Base-by-base conservation (phyloP, 2,329 filamentous ascomycete species). In the Pezicula rhizophila region DNA sequence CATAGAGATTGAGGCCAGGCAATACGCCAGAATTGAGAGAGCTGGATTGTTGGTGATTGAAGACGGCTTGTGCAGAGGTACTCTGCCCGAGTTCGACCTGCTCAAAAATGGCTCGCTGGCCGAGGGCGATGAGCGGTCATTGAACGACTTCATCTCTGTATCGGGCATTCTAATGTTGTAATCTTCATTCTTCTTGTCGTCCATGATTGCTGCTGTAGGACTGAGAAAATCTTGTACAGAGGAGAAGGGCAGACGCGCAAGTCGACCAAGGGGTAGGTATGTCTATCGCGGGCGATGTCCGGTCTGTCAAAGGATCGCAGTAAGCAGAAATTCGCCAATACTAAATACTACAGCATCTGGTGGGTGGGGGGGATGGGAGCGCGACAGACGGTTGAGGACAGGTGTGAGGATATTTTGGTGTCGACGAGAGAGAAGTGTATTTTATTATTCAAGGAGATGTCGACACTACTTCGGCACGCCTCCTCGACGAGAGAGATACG, bases 1-100 rank as follows among this genome's bases (percentile, higher is more conserved):
- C 93, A 99, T 99, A 68, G 92, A 80, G 66, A 99, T 99, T n/a
- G 91, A 96, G 46, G 92, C 89, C 62, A 87, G 76, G 70, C 93
- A 99, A 76, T 99, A 99, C 43, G 88, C 82, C 57, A 95, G 66
- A 60, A 99, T 87, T 18, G 92, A 90, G 42, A 93, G 67, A 41
- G 80, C 74, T 14, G 90, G 88, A 68, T 82, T 93, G 70, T 90
- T 89, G 61, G 84, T 79, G 54, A 89, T 66, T 45, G 55, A 62
- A 25, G 60, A 57, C 17, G 56, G 45, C 41, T 55, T 20, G 18
- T 38, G 35, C 20, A 42, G 53, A 43, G 54, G 48, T n/a, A 52
- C 26, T 34, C 44, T 42, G 18, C 42, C 53, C 31, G 53, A 73
- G 12, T 39, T 47, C 35, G 39, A 75, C 49, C 44, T 56, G 8